Evolutionary conservation across 345 rosid genomes (phyloP).

Genomic region (Cardamine chenopodiifolia): DNA sequence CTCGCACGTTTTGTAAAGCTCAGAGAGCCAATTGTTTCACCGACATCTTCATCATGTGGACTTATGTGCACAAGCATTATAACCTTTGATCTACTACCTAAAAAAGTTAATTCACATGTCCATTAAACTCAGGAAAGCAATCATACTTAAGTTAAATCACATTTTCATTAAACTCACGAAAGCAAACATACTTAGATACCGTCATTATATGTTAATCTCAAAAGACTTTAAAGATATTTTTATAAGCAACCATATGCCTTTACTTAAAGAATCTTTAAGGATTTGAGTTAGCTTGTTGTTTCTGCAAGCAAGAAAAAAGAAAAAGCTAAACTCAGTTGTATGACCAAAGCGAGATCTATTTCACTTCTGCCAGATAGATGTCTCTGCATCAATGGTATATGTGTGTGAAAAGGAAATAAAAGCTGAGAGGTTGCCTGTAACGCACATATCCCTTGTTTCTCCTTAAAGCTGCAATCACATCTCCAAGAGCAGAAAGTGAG

Average conservation of each 20-base stretch:
- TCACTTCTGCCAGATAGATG: constrained; percentile 25
- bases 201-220: not conserved
- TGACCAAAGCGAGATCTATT: constrained; percentile 15
- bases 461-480: constrained; percentile 87
- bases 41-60: constrained; percentile 73
- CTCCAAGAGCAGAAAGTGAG: constrained; percentile 93
- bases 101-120: not conserved
- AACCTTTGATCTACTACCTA: constrained; percentile 80
- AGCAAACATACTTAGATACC: constrained; percentile 12
- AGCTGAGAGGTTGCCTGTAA: constrained; percentile 66
- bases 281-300: constrained; percentile 97
- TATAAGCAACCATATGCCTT: constrained; percentile 31
- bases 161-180: too few relatives aligned
- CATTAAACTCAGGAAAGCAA: constrained; percentile 16
- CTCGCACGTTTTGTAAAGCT: constrained; percentile 87
- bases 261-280: constrained; percentile 93
- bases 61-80: constrained; percentile 90
- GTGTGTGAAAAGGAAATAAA: constrained; percentile 27
- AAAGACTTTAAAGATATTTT: constrained; percentile 12
- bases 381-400: constrained; percentile 14
- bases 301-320: constrained; percentile 61
- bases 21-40: constrained; percentile 81
- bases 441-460: constrained; percentile 90
- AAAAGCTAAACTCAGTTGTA: constrained; percentile 30
- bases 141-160: not conserved